Conservation (phyloP, 345 rosid genomes). For the Eucalyptus caleyi region DNA sequence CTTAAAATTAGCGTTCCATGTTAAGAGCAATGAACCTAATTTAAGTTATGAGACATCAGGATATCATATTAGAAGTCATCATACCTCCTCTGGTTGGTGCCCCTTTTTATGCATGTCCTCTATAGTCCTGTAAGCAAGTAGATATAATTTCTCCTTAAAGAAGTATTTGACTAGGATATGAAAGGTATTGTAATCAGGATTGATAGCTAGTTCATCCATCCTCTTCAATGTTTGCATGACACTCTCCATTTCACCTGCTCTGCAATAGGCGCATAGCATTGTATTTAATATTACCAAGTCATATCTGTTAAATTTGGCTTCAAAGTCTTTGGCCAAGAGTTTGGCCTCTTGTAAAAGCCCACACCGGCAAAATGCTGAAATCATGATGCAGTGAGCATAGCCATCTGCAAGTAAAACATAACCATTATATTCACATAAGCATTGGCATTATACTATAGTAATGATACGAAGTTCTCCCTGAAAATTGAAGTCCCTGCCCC, state of each 20-base stretch:
- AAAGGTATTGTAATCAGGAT: slow-evolving; percentile 68
- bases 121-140: slow-evolving; percentile 72
- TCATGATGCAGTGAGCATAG: slow-evolving; percentile 88
- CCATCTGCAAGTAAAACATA: slow-evolving; percentile 47
- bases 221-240: slow-evolving; percentile 77
- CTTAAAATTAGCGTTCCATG: background rate
- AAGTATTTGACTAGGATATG: slow-evolving; percentile 76
- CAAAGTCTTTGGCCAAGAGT: slow-evolving; percentile 60
- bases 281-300: slow-evolving; percentile 79
- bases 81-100: slow-evolving; percentile 74
- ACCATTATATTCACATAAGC: background rate
- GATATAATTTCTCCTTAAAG: slow-evolving; percentile 63
- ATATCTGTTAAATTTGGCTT: slow-evolving; percentile 50
- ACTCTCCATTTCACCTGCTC: slow-evolving; percentile 78
- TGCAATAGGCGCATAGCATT: slow-evolving; percentile 86
- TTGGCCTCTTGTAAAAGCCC: slow-evolving; percentile 81
- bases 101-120: slow-evolving; percentile 85
- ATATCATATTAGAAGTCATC: background rate
- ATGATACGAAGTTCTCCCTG: background rate
- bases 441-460: background rate
- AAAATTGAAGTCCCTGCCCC: background rate
- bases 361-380: slow-evolving; percentile 68
- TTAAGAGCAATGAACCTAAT: background rate
- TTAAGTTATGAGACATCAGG: background rate
- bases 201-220: slow-evolving; percentile 70